Percentiles rank a stretch among this genome's conserved stretches.
Conservation (phyloP, 2,329 filamentous ascomycete genomes). For the Colletotrichum falcatum region DNA sequence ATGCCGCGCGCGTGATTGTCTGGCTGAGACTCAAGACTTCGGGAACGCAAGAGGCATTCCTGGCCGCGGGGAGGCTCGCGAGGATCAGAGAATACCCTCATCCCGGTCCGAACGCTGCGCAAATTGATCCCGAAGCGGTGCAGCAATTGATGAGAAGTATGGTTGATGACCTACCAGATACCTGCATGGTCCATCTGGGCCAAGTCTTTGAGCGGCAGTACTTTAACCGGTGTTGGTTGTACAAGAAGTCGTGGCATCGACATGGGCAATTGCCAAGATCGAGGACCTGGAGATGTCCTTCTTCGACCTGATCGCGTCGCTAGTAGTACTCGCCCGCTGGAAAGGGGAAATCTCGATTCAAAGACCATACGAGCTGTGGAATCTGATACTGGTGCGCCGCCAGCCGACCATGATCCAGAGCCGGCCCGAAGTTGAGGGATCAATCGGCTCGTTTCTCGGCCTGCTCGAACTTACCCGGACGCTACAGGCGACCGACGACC, state of each 20-base stretch:
- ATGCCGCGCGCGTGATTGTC: conserved; percentile 26
- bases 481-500: conserved; percentile 31
- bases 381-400: conserved; percentile 20
- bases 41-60: conserved; percentile 29
- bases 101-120: conserved; percentile 1
- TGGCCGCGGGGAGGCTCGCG: conserved; percentile 27
- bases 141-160: conserved; percentile 21
- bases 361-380: conserved; percentile 29
- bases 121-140: conserved; percentile 6
- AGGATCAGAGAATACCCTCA: conserved; percentile 27
- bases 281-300: conserved; percentile 36
- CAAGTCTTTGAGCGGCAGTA: conserved; percentile 30
- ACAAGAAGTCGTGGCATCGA: conserved; percentile 28
- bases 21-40: conserved; percentile 30
- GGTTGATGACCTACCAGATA: conserved; percentile 25
- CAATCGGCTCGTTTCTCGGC: conserved; percentile 28
- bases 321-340: neutral
- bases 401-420: conserved; percentile 9
- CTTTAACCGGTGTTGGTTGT: conserved; percentile 34
- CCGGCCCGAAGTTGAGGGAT: conserved; percentile 15
- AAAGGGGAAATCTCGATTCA: conserved; percentile 17
- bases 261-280: conserved; percentile 34
- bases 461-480: conserved; percentile 31
- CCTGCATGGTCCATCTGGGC: conserved; percentile 16
- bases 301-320: conserved; percentile 28